Conservation (phyloP, 495 filamentous ascomycete species). For the Tetracladium marchalianum region DNA sequence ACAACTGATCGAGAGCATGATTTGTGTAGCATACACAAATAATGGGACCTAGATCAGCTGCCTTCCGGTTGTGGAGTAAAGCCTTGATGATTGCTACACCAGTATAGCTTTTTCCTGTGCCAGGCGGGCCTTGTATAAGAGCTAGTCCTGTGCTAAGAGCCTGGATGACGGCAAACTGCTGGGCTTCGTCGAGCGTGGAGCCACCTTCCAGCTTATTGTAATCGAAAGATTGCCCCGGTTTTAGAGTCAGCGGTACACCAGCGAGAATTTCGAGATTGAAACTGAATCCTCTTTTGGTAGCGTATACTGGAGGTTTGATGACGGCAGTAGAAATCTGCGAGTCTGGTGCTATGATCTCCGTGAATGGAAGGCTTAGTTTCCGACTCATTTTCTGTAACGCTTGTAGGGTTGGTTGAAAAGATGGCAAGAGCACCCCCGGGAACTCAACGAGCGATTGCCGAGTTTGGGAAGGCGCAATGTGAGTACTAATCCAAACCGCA, state of each 20-base stretch:
- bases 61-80: constrained; percentile 45
- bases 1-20: constrained; percentile 62
- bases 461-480: constrained; percentile 8
- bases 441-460: constrained; percentile 53
- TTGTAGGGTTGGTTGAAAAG: constrained; percentile 57
- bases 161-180: constrained; percentile 45
- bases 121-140: constrained; percentile 73
- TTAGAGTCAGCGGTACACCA: constrained; percentile 22
- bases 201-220: constrained; percentile 26
- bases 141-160: constrained; percentile 46
- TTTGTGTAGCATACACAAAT: constrained; percentile 62
- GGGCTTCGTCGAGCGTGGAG: constrained; percentile 46
- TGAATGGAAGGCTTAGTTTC: constrained; percentile 45
- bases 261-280: constrained; percentile 44
- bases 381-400: constrained; percentile 52
- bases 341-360: constrained; percentile 43
- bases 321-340: constrained; percentile 8
- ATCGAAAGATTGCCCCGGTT: constrained; percentile 30
- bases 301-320: constrained; percentile 44
- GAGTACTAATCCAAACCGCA: constrained; percentile 18
- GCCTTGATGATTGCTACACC: constrained; percentile 44
- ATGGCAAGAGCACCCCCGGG: constrained; percentile 53
- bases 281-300: constrained; percentile 35
- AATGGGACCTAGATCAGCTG: constrained; percentile 48
- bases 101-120: constrained; percentile 58